Percentiles rank a stretch among this genome's conserved stretches.
phyloP scores from a whole-genome alignment of 2,329 filamentous ascomycete genomes.

The Thelonectria blattea region DNA sequence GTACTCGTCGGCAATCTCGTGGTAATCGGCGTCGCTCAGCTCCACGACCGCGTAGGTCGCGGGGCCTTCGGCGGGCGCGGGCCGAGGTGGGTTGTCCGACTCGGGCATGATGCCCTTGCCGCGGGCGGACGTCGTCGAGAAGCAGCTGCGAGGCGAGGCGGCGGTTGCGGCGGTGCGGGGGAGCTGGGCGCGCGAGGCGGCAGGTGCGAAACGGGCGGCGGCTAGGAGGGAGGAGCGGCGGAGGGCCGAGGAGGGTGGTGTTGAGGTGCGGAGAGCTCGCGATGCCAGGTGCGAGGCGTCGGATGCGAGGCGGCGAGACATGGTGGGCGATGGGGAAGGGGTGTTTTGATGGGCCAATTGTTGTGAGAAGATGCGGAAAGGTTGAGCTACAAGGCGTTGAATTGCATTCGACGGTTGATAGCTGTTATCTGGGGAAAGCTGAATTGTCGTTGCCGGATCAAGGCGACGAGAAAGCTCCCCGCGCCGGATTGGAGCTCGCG shows the following conservation, averaged over 20 bases:
- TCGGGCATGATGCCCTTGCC: slow-evolving; percentile 65
- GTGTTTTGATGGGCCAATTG: neutral
- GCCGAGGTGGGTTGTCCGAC: slow-evolving; percentile 58
- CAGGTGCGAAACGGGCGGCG: slow-evolving; percentile 29
- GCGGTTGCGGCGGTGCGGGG: slow-evolving; percentile 12
- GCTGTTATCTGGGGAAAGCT: neutral
- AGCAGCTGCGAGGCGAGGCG: slow-evolving; percentile 33
- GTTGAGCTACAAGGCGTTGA: neutral
- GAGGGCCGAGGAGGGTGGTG: slow-evolving; percentile 6
- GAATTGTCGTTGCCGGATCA: slow-evolving; percentile 1
- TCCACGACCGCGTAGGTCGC: slow-evolving; percentile 58
- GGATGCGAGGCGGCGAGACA: slow-evolving; percentile 43
- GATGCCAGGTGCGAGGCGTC: slow-evolving; percentile 48
- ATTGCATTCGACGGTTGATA: neutral
- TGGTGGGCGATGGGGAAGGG: slow-evolving; percentile 22
- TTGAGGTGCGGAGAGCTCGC: slow-evolving; percentile 41
- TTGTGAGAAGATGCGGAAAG: neutral
- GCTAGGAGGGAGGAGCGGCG: slow-evolving; percentile 33
- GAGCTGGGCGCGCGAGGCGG: slow-evolving; percentile 6
- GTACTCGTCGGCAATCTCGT: slow-evolving; percentile 77
- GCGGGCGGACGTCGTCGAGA: slow-evolving; percentile 40
- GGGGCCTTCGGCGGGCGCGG: slow-evolving; percentile 45
- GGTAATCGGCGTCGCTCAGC: slow-evolving; percentile 74
- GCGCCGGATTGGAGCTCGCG: slow-evolving; percentile 14
- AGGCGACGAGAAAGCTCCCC: slow-evolving; percentile 16